Conservation (phyloP, 805 yeast species). For the Starmera caribaea region DNA sequence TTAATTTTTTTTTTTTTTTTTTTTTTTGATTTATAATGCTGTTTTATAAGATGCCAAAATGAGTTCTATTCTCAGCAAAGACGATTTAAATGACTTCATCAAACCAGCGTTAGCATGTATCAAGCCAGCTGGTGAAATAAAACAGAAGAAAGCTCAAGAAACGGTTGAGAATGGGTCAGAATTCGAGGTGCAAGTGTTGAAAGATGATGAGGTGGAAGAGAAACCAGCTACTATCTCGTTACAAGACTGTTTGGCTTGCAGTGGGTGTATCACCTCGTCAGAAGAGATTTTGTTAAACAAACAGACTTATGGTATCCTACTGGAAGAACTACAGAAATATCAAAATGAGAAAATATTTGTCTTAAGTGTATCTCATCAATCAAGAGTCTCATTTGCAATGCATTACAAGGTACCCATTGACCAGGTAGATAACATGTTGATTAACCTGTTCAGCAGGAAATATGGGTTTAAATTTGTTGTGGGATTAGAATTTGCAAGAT, state of each 20-base stretch:
- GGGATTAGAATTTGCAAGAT: slow-evolving; percentile 79
- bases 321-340: slow-evolving; percentile 41
- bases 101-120: slow-evolving; percentile 92
- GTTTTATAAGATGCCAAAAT: slow-evolving; percentile 17
- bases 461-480: slow-evolving; percentile 69
- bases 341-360: slow-evolving; percentile 40
- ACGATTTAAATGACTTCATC: slow-evolving; percentile 89
- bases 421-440: slow-evolving; percentile 51
- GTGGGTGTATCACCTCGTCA: slow-evolving; percentile 97
- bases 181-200: slow-evolving; percentile 48
- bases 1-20: too few species aligned
- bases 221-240: slow-evolving; percentile 70
- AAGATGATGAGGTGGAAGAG: slow-evolving; percentile 34
- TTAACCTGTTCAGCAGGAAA: slow-evolving; percentile 44
- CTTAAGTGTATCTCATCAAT: slow-evolving; percentile 77
- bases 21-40: too few species aligned
- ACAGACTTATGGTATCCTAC: slow-evolving; percentile 76
- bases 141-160: slow-evolving; percentile 33
- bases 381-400: slow-evolving; percentile 71
- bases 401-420: slow-evolving; percentile 47
- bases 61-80: slow-evolving; percentile 58
- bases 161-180: slow-evolving; percentile 47
- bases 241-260: slow-evolving; percentile 91
- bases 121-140: slow-evolving; percentile 57
- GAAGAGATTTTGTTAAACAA: slow-evolving; percentile 88